These are phyloP conservation scores for Coccomyxa sp. DNA, from an alignment of 139 green algal species.

Conservation along the genomic window DNA sequence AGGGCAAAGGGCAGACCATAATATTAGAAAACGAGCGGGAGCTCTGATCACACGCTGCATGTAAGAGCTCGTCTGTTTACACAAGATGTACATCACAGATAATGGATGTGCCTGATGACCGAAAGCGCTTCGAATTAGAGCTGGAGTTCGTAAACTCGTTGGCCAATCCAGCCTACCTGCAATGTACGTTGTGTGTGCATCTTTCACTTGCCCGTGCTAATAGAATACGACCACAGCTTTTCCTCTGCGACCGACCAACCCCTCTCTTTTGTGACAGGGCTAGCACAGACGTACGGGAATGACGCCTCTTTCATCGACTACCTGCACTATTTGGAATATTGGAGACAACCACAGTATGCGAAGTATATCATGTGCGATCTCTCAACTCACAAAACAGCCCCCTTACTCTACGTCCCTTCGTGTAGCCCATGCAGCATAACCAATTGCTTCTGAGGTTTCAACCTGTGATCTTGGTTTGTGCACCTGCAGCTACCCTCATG, in stretches of 20 bases:
- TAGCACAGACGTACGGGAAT: conserved; percentile 60
- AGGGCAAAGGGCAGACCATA: too few species aligned
- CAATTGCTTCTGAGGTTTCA: too few species aligned
- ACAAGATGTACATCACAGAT: too few species aligned
- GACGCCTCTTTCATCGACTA: conserved; percentile 81
- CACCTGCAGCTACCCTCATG: conserved; percentile 74
- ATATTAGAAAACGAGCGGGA: too few species aligned
- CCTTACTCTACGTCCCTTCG: background rate
- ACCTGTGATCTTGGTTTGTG: too few species aligned
- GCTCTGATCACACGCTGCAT: too few species aligned
- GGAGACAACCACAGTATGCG: conserved; percentile 76
- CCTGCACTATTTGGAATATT: conserved; percentile 93
- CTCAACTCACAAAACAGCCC: background rate
- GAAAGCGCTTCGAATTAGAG: conserved; percentile 5
- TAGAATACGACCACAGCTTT: too few species aligned
- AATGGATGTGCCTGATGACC: too few species aligned
- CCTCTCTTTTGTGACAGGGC: too few species aligned
- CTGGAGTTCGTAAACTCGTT: conserved; percentile 90
- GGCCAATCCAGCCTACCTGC: conserved; percentile 87
- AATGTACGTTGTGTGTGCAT: conserved; percentile 59
- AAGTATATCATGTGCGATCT: conserved; percentile 62
- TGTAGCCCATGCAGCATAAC: too few species aligned
- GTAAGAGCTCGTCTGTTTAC: too few species aligned
- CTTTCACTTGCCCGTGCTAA: background rate
- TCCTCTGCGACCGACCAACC: too few species aligned